These are phyloP conservation scores for Hypoxylon trugodes DNA, from an alignment of 495 filamentous ascomycete genomes.

Conservation along the genomic window DNA sequence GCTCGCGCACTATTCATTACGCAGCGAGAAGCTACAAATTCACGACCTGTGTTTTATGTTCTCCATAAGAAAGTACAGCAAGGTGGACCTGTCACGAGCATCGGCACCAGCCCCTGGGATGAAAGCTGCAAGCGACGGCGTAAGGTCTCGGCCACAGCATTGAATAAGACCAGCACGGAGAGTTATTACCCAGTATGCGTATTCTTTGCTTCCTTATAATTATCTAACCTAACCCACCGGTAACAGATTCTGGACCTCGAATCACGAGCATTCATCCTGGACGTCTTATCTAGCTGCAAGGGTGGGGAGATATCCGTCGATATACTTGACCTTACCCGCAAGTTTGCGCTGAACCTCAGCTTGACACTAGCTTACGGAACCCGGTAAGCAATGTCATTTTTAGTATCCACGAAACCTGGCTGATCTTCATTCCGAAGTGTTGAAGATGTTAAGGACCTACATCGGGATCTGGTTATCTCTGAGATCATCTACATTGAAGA, in stretches of 20 bases:
- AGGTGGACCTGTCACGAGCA: conserved; percentile 73
- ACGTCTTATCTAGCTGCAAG: conserved; percentile 67
- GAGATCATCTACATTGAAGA: conserved; percentile 73
- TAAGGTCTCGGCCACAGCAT: conserved; percentile 75
- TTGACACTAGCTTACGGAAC: conserved; percentile 73
- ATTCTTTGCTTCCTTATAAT: background rate
- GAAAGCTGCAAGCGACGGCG: conserved; percentile 75
- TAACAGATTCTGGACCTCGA: conserved; percentile 71
- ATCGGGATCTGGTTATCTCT: conserved; percentile 63
- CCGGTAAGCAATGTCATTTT: conserved; percentile 38
- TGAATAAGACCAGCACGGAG: conserved; percentile 73
- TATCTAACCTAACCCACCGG: background rate
- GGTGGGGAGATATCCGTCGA: conserved; percentile 68
- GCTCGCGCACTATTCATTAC: conserved; percentile 76
- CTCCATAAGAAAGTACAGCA: conserved; percentile 71
- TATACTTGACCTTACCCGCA: conserved; percentile 70
- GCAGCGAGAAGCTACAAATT: conserved; percentile 75
- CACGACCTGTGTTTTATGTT: conserved; percentile 74
- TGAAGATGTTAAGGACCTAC: conserved; percentile 58
- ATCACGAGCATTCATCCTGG: conserved; percentile 68
- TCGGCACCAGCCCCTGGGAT: conserved; percentile 79
- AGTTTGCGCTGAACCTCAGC: conserved; percentile 72
- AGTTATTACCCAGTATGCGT: conserved; percentile 67
- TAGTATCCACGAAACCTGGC: background rate
- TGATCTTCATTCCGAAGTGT: conserved; percentile 42